A percentile compares a stretch with the other conserved stretches of the same genome.
Evolutionary conservation across 768 basidiomycete genomes (phyloP).

Genomic region (Auricularia sp.): DNA sequence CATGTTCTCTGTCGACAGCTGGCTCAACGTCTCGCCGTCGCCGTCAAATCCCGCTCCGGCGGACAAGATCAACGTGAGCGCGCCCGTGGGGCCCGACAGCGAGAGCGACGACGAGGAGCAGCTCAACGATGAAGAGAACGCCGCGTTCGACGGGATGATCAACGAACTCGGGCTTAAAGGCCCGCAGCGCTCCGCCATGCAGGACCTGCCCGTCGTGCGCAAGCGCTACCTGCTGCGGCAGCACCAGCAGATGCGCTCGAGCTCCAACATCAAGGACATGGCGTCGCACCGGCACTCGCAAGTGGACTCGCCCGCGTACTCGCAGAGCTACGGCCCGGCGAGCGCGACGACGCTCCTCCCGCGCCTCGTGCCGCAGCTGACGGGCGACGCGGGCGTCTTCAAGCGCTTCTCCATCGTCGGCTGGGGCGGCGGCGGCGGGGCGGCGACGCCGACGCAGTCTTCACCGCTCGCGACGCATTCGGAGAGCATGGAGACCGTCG

Average conservation of each 20-base stretch:
- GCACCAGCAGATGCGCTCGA: conserved; percentile 33
- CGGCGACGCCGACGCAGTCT: conserved; percentile 19
- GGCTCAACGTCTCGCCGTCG: conserved; percentile 41
- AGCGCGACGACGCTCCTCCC: conserved; percentile 49
- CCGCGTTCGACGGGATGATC: conserved; percentile 60
- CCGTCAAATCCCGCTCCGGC: conserved; percentile 24
- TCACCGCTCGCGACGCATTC: not conserved
- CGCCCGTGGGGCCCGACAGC: conserved; percentile 33
- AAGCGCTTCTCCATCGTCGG: conserved; percentile 56
- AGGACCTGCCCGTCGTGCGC: conserved; percentile 47
- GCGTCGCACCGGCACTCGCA: conserved; percentile 6
- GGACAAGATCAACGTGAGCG: conserved; percentile 57
- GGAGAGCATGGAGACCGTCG: conserved; percentile 18
- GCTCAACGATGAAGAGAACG: conserved; percentile 39
- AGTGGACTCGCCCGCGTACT: conserved; percentile 19
- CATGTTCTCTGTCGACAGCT: conserved; percentile 45
- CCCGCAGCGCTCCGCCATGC: conserved; percentile 54
- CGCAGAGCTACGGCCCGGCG: conserved; percentile 51
- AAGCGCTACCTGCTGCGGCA: conserved; percentile 60
- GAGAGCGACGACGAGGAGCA: conserved; percentile 1
- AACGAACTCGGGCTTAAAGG: conserved; percentile 66
- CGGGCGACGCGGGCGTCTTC: conserved; percentile 60
- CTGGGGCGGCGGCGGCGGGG: conserved; percentile 35
- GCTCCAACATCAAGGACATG: conserved; percentile 20
- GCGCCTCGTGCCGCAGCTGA: conserved; percentile 61